Evolutionary conservation across 1,284 basidiomycete species (phyloP).

Genomic region (Cutaneotrichosporon spelunceum): DNA sequence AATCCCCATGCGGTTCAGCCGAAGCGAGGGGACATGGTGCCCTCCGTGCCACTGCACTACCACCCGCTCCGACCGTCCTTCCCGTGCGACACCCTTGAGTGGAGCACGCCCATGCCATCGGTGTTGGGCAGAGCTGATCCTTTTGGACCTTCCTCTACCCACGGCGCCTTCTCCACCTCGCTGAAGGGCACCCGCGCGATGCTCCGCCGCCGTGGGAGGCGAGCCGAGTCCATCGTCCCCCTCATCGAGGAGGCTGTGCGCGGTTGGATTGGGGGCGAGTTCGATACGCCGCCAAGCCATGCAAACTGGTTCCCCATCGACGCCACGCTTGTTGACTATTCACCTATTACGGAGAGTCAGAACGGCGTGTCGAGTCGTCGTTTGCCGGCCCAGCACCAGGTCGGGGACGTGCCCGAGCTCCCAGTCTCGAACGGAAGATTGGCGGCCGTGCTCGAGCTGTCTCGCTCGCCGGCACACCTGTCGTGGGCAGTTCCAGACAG

Average conservation of each 20-base stretch:
- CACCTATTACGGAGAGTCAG: neutral
- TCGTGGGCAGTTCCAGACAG: slow-evolving; percentile 44
- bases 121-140: slow-evolving; percentile 11
- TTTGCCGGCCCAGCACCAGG: slow-evolving; percentile 34
- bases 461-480: slow-evolving; percentile 45
- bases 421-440: slow-evolving; percentile 20
- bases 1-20: slow-evolving; percentile 48
- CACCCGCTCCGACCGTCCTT: slow-evolving; percentile 34
- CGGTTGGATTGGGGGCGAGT: slow-evolving; percentile 40
- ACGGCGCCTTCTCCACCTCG: slow-evolving; percentile 43
- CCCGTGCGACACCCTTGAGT: slow-evolving; percentile 31
- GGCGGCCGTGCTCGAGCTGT: slow-evolving; percentile 44
- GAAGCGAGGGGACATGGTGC: slow-evolving; percentile 35
- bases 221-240: slow-evolving; percentile 42
- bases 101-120: slow-evolving; percentile 29
- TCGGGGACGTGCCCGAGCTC: slow-evolving; percentile 28
- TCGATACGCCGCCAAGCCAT: slow-evolving; percentile 9
- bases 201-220: slow-evolving; percentile 39
- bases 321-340: slow-evolving; percentile 25
- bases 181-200: slow-evolving; percentile 47
- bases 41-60: slow-evolving; percentile 42
- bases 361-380: slow-evolving; percentile 20
- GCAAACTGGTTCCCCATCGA: slow-evolving; percentile 39
- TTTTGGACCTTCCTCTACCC: slow-evolving; percentile 12
- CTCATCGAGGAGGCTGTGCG: slow-evolving; percentile 38